Base-by-base conservation (phyloP, 2,329 filamentous ascomycete species). In the Cladosporium sp. region DNA sequence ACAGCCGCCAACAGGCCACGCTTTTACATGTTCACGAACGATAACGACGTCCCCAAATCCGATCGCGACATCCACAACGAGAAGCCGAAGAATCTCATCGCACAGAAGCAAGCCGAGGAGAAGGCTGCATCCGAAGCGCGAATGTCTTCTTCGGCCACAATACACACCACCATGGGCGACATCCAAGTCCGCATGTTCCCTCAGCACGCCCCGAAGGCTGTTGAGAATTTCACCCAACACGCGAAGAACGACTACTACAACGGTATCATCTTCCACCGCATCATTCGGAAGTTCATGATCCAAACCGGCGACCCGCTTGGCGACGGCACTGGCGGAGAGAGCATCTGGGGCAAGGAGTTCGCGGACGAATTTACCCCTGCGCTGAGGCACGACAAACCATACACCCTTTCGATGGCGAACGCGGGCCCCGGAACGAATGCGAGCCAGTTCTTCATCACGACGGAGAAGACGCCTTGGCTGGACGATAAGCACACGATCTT, bases 231-330 rank as follows among this genome's bases (percentile, higher is more conserved):
- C 68, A 88, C 95, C 52, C 95, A 89, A 0, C 93, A 97, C 64
- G 82, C 89, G 2, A 86, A 85, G 63, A 86, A 84, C 54, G 89
- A 89, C 1, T 98, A 98, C 70, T 98, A 98, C 76, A 97, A 98
- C 74, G 89, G 89, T 71, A 91, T 92, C 33, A 92, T 96, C 61
- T 98, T 98, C 77, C 93, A 98, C 71, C 86, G 93, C 33, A 87
- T 98, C 6, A 98, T 98, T 62, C 84, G 87, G 56, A 96, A 96
- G 66, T 98, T 98, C 74, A 98, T 98, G 95, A 95, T 98, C 56
- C 89, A 90, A 66, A 82, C 82, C 18, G 90, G 90, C 46, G 90
- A 95, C 66, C 89, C 90, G 0, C 72, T 93, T 1, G 90, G 90
- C 9, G 89, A 95, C 64, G 90, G 90, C 3, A 95, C 90, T 0